Percentiles rank a stretch among this genome's conserved stretches.
Conservation (phyloP, 495 filamentous ascomycete species). For the Aspergillus sparsus region DNA sequence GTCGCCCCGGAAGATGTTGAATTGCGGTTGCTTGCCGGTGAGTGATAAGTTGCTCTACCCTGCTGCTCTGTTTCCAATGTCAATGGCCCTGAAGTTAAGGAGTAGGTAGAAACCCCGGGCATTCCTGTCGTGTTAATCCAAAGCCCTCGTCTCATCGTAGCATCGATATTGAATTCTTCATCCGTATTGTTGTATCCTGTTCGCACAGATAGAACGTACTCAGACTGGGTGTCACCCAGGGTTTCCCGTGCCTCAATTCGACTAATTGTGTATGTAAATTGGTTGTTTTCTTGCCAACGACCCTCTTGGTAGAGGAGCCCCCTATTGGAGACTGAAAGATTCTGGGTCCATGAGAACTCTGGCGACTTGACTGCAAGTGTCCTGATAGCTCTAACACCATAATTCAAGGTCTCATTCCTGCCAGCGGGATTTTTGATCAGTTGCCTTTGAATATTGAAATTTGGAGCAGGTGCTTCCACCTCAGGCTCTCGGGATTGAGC, state of each 20-base stretch:
- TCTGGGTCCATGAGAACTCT: conserved; percentile 62
- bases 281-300: conserved; percentile 60
- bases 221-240: conserved; percentile 48
- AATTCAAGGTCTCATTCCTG: conserved; percentile 63
- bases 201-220: conserved; percentile 65
- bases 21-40: conserved; percentile 15
- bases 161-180: conserved; percentile 61
- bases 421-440: conserved; percentile 47
- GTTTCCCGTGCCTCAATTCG: conserved; percentile 26
- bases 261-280: conserved; percentile 56
- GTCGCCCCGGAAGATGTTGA: conserved; percentile 38
- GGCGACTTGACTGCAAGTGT: conserved; percentile 54
- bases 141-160: conserved; percentile 60
- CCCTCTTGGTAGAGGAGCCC: conserved; percentile 61
- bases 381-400: conserved; percentile 59
- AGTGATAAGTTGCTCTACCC: conserved; percentile 32
- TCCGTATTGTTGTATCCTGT: conserved; percentile 48
- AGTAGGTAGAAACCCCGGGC: conserved; percentile 56
- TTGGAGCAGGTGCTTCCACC: conserved; percentile 41
- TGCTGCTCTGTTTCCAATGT: conserved; percentile 33
- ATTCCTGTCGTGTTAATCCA: conserved; percentile 44
- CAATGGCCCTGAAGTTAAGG: conserved; percentile 34
- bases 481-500: conserved; percentile 23
- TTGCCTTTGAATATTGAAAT: conserved; percentile 41
- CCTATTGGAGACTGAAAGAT: conserved; percentile 56